Base-by-base conservation (phyloP, 139 green algal genomes). In the Picochlorum sp. region DNA sequence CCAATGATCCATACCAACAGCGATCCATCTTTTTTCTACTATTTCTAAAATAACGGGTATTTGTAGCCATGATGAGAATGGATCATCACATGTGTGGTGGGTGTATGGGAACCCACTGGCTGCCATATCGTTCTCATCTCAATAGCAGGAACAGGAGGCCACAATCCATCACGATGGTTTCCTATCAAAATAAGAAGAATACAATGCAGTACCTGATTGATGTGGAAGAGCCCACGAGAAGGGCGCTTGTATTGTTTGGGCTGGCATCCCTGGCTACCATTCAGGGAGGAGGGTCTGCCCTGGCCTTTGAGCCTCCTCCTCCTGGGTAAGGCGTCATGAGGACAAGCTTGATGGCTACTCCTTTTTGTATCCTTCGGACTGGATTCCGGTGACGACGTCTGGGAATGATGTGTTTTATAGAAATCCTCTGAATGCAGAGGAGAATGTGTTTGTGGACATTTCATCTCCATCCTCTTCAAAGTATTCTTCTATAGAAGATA, bases 361-460 rank as follows among this genome's bases (percentile, higher is more conserved):
- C 1, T 94, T 96, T 64, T 63, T 89, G 16, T 90, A 82, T 47
- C 89, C 89, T 0, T 77, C 86, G 18, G 62, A 69, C 50, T 95
- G 87, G 85, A 60, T 76, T 13, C 66, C 69, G 6, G 85, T 96
- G 1, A 92, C 85, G 5, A 86, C 76, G 15, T 85, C 74, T 1
- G 90, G 89, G 51, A 95, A 95, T 69, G 90, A 97, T 56, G 72
- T 94, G 11, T 94, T 94, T 65, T 89, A 84, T 49, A 80, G 92
- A 20, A 93, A 95, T 78, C 86, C 87, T 1, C 68, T 73, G 32
- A 86, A 87, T 49, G 75, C 88, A 10, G 89, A 97, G 28, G 81
- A 97, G 69, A 95, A 95, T 69, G 45, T 95, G 15, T 96, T 96
- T 74, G 87, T 98, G 20, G 78, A 91, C 52, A 80, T 97, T 16